These are phyloP conservation scores for Schizonepeta tenuifolia DNA, from an alignment of 257 asterid genomes.

Conservation along the genomic window DNA sequence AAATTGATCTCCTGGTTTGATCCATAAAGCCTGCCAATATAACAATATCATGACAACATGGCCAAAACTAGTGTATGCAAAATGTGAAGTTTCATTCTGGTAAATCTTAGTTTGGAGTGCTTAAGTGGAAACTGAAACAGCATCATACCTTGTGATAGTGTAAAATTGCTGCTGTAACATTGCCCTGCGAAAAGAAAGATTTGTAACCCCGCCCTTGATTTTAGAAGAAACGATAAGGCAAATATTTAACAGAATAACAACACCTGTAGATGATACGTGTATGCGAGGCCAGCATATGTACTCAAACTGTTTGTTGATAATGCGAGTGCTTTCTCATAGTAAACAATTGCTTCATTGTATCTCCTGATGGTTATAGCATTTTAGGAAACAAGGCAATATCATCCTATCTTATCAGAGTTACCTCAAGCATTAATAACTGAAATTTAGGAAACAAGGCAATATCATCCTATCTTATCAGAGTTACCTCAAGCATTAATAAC, in stretches of 20 bases:
- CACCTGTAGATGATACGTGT: slow-evolving; percentile 93
- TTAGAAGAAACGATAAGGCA: background rate
- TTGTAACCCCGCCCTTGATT: background rate
- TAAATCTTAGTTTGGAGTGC: background rate
- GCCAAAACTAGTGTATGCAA: slow-evolving; percentile 4
- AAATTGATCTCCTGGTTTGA: slow-evolving; percentile 81
- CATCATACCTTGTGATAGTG: slow-evolving; percentile 83
- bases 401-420: too few relatives aligned
- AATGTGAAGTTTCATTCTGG: background rate
- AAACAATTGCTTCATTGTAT: slow-evolving; percentile 76
- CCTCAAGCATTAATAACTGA: too few relatives aligned
- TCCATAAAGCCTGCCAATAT: slow-evolving; percentile 77
- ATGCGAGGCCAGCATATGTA: slow-evolving; percentile 95
- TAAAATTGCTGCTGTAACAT: slow-evolving; percentile 73
- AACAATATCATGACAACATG: slow-evolving; percentile 6
- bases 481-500: too few relatives aligned
- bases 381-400: slow-evolving; percentile 13
- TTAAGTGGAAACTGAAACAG: background rate
- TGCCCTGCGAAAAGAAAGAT: slow-evolving; percentile 58
- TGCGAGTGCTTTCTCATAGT: slow-evolving; percentile 95
- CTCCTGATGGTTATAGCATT: slow-evolving; percentile 59
- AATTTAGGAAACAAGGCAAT: slow-evolving; percentile 9
- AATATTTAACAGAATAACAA: background rate
- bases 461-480: background rate
- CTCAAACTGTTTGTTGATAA: slow-evolving; percentile 86